Base-by-base conservation (phyloP, 2,329 filamentous ascomycete genomes). In the Paracorniculantispora psalliotae region DNA sequence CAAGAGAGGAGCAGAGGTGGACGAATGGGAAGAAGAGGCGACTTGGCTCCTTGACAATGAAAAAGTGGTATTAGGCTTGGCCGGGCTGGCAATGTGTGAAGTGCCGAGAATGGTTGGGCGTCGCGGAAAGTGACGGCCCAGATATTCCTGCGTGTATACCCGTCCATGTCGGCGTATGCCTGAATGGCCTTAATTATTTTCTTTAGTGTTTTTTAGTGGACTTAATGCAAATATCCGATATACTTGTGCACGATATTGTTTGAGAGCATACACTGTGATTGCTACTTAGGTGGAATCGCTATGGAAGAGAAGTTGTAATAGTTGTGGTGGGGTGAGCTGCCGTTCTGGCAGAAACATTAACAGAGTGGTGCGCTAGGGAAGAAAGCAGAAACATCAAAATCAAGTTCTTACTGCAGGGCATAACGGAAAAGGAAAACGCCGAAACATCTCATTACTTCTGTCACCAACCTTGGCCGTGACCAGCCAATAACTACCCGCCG, bases 221-320 rank as follows among this genome's bases (percentile, higher is more conserved):
- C 78, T 82, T 84, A 84, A 84, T 84, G 79, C 80, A 82, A 77
- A 83, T 81, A 82, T 82, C 77, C 78, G 74, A 76, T 75, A 74
- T 74, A 73, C 60, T 67, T 67, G 55, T 47, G 66, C 61, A 63
- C 41, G 17, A 44, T 15, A 17, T 28, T 17, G 13, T 19, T 12
- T n/a, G 17, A 17, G 26, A 19, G 28, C 2, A 4, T 26, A 35
- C 6, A 30, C n/a, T 47, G 49, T 55, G 15, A 26, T 37, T 37
- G 17, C 15, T 55, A 55, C 43, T 4, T 55, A 55, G 30, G 52
- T 37, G 17, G 15, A 12, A 21, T 47, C 25, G 19, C 26, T 54
- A 17, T 17, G 12, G 17, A 23, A n/a, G 23, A 28, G 33, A 15
- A 33, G 5, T 48, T n/a, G 25, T 33, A 12, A 19, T 17, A 44